Conservation (phyloP, 1,139 yeast species). For the Scheffersomyces quercinus region DNA sequence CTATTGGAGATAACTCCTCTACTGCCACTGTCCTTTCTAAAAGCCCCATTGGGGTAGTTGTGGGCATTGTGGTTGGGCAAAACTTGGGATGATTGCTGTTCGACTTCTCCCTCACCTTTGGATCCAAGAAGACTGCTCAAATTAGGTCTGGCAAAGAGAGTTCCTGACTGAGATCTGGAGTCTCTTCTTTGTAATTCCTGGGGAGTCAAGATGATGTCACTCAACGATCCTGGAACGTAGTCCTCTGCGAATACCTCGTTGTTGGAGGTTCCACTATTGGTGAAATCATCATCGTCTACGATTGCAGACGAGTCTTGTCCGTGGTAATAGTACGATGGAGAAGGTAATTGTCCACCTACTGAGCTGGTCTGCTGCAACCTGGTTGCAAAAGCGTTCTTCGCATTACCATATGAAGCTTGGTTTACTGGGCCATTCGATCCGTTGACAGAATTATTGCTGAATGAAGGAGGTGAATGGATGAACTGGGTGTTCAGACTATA, state of each 20-base stretch:
- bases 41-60: constrained; percentile 11
- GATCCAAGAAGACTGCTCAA: constrained; percentile 13
- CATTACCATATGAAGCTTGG: no score
- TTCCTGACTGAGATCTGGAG: constrained; percentile 56
- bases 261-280: constrained; percentile 11
- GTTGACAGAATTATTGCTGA: neutral
- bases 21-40: constrained; percentile 8
- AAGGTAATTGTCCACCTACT: constrained; percentile 6
- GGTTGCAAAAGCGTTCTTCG: constrained; percentile 1
- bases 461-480: constrained; percentile 8
- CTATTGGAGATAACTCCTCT: constrained; percentile 1
- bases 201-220: constrained; percentile 72
- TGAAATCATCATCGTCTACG: constrained; percentile 19
- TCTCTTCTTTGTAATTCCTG: constrained; percentile 69
- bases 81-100: constrained; percentile 4
- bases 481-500: constrained; percentile 1
- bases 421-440: neutral
- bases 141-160: constrained; percentile 39
- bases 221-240: constrained; percentile 72
- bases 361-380: constrained; percentile 12
- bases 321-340: constrained; percentile 8
- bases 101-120: constrained; percentile 8
- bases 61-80: constrained; percentile 5
- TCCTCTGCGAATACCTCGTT: constrained; percentile 58
- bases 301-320: constrained; percentile 15